Evolutionary conservation across 1,284 basidiomycete species (phyloP), one percentile per base, ranked within the genome.

Genomic region (Marasmius sp.): DNA sequence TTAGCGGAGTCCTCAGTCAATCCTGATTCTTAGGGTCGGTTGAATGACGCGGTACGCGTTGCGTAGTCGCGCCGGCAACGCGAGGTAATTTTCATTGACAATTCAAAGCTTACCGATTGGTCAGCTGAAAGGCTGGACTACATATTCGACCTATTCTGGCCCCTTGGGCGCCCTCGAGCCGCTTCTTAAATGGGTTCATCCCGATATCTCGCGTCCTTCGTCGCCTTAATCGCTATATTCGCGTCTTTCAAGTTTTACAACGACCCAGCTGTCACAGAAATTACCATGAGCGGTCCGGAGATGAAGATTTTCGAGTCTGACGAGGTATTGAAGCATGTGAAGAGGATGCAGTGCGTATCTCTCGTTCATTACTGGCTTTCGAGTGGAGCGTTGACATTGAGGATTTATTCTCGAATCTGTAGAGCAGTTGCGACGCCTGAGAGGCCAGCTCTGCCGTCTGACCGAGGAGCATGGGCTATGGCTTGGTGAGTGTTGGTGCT

Each of bases 381-480:
- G 0, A 10, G 33, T 18, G 33, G 22, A 57, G 38, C 38, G 48
- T 38, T 59, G 18, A 51, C 6, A 41, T 52, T 22, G 36, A 20
- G 53, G 12, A 22, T 33, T 4, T 27, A 5, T 27, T 5, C 27
- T 27, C 5, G 27, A 27, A 27, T 37, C 18, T 36, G 8, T 34
- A 66, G 64, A 41, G 58, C 57, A 20, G 61, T 54, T 33, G 63
- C 63, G 41, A 63, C 60, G 6, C 39, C 47, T n/a, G 58, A 61
- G 18, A 48, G 61, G 41, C 65, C 65, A n/a, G 51, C 52, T 14
- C 47, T 61, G 27, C 41, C 65, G 20, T 63, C 64, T 0, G 65
- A 57, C 27, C 63, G 58, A 55, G 58, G 54, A 36, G 58, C 51
- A 33, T 67, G 65, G 65, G 63, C 65, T 18, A 67, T 67, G 65